Evolutionary conservation across 2,329 filamentous ascomycete genomes (phyloP), one percentile per base, ranked within the genome.

Genomic region (Botryotinia convoluta): DNA sequence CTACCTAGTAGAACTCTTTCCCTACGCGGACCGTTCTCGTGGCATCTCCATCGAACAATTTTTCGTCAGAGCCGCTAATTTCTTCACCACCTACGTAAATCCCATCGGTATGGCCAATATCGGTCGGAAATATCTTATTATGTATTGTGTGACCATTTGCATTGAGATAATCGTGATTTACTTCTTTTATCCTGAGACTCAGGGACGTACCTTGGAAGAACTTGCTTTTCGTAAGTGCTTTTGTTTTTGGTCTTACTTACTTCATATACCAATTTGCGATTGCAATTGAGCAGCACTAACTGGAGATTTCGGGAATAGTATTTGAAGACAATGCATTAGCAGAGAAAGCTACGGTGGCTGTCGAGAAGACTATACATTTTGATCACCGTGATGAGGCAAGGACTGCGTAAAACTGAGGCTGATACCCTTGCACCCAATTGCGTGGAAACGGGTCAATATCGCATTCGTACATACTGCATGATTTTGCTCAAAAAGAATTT

Each of bases 1-100:
- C 22, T 89, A 87, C 79, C 83, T 90, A 7, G 82, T 90, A 35
- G 88, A 90, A 75, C 80, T 90, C 0, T 89, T 88, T 82, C 88
- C 88, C 0, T 91, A 87, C 77, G 83, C 86, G 2, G 74, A 77
- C 54, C 71, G 77, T 8, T 74, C 76, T 32, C 73, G 77, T 22
- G 77, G 77, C 45, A 75, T 78, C 44, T 62, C 75, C 32, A 77
- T 81, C 64, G 79, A 80, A 69, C 80, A 82, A 73, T 77, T 81
- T 68, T 81, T 79, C 63, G 77, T 79, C 29, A 80, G 84, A 69
- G 77, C 82, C 5, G 85, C 84, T 42, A 45, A 60, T 22, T 75
- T 75, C 51, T 74, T 74, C 16, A 37, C 74, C 62, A 84, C 81
- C 12, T 85, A 84, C 61, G 83, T 85, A 64, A 86, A 85, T 74